These are phyloP conservation scores for Neohortaea acidophila DNA, from an alignment of 495 filamentous ascomycete species.

Conservation along the genomic window DNA sequence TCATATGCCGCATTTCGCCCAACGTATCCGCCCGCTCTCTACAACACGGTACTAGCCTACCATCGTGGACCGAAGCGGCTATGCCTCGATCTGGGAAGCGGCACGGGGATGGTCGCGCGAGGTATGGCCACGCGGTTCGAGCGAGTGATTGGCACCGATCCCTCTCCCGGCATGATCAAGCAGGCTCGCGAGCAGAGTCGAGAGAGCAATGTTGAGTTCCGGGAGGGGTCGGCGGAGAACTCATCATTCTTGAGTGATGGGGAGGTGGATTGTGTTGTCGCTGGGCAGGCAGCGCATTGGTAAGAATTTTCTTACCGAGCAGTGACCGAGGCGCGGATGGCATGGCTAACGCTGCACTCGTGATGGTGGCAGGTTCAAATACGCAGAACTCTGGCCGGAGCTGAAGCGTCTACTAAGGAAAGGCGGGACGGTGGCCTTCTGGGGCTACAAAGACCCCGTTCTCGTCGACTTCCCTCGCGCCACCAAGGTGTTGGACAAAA, in stretches of 20 bases:
- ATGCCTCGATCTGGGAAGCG: conserved; percentile 46
- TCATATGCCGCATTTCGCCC: conserved; percentile 49
- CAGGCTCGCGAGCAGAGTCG: conserved; percentile 35
- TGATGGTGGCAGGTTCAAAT: no score
- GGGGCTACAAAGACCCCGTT: conserved; percentile 48
- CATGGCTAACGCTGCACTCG: no score
- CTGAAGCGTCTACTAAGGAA: conserved; percentile 36
- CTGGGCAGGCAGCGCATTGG: conserved; percentile 52
- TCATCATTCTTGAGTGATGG: conserved; percentile 33
- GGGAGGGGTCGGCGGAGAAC: conserved; percentile 35
- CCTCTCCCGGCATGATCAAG: conserved; percentile 42
- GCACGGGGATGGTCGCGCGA: conserved; percentile 43
- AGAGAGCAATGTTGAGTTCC: conserved; percentile 30
- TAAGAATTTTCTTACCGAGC: no score
- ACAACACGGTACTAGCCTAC: conserved; percentile 38
- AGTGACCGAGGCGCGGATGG: no score
- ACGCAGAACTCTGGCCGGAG: conserved; percentile 36
- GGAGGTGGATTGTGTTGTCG: conserved; percentile 40
- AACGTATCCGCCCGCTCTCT: conserved; percentile 41
- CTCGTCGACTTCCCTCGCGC: conserved; percentile 36
- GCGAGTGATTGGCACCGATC: conserved; percentile 39
- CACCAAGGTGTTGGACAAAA: conserved; percentile 22
- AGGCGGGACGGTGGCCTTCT: conserved; percentile 44
- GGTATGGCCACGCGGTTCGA: conserved; percentile 37
- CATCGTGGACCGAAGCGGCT: conserved; percentile 30